Evolutionary conservation across 1,284 basidiomycete genomes (phyloP), one percentile per base, ranked within the genome.

Genomic region (Exsudoporus floridanus): DNA sequence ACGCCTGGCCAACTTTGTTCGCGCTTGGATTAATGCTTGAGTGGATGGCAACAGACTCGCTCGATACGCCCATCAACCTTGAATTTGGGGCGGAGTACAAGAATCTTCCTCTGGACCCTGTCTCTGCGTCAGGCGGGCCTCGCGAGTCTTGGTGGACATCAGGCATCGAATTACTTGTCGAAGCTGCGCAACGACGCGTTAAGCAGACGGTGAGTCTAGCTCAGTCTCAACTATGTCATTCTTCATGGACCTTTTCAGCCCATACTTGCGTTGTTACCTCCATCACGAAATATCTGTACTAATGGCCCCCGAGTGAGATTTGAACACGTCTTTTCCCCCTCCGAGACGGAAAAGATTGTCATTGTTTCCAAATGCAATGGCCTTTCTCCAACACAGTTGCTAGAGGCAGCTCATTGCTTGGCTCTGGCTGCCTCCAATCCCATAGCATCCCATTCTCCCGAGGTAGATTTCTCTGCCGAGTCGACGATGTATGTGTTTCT

Each of bases 401-500:
- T 49, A 19, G 47, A 49, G n/a, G 47, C 47, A 25, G 31, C 47
- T 10, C 47, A 49, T 21, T 34, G 47, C 31, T 16, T 49, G 23
- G 47, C 47, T 12, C 23, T 42, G 30, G 47, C 47, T 19, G 30
- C 30, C 21, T 49, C 47, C 9, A 49, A 49, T 27, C 37, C 47
- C 4, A n/a, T 27, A 19, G n/a, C 42, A 10, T 23, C 47, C 16
- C 21, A 5, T 14, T 34, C 38, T 4, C n/a, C 38, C 19, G 47
- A 49, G 30, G 5, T 49, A 18, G 47, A 49, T 16, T 49, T 49
- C 7, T 49, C 47, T 19, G 37, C 47, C 1, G 47, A 49, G 30
- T 27, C 38, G 23, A 56, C 49, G 4, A 23, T 56, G 54, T 52
- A 30, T 45, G 39, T 39, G 19, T 16, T 25, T 3, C n/a, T n/a